phyloP scores from a whole-genome alignment of 352 stramenopile genomes.

The Phytopythium oedochilum region DNA sequence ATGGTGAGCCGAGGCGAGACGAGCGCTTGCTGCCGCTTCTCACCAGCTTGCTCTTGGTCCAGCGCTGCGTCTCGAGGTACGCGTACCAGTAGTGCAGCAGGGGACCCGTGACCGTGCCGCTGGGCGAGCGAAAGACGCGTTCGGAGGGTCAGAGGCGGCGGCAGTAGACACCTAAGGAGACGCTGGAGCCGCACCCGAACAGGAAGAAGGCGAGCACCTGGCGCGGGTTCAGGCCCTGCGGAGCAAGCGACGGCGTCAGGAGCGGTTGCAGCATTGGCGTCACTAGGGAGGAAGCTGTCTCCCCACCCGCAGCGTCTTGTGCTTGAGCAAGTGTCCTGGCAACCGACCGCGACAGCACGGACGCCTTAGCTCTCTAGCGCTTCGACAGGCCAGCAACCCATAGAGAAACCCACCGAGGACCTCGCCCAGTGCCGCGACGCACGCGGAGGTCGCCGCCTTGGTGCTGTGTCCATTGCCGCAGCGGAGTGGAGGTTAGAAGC shows the following conservation, averaged over 20 bases:
- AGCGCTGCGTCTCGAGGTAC: constrained; percentile 55
- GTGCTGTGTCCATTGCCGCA: constrained; percentile 25
- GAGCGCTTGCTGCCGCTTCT: not conserved
- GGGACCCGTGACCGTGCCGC: constrained; percentile 46
- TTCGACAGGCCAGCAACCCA: no score
- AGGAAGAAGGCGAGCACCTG: constrained; percentile 69
- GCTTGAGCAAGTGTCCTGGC: constrained; percentile 58
- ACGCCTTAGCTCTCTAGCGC: no score
- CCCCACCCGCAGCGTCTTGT: constrained; percentile 56
- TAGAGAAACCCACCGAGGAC: constrained; percentile 45
- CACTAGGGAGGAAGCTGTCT: not conserved
- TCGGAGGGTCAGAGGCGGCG: not conserved
- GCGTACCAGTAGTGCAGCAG: constrained; percentile 70
- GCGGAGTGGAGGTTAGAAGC: no score
- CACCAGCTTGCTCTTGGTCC: constrained; percentile 66
- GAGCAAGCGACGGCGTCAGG: not conserved
- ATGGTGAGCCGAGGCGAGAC: not conserved
- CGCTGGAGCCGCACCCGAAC: constrained; percentile 36
- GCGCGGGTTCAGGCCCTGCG: constrained; percentile 49
- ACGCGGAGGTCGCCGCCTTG: constrained; percentile 59
- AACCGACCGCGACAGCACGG: no score
- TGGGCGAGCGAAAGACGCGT: constrained; percentile 2
- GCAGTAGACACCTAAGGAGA: not conserved
- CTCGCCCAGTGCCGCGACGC: constrained; percentile 60
- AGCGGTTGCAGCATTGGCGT: not conserved